Base-by-base conservation (phyloP, 2,329 filamentous ascomycete species). In the Thielaviopsis punctulata region DNA sequence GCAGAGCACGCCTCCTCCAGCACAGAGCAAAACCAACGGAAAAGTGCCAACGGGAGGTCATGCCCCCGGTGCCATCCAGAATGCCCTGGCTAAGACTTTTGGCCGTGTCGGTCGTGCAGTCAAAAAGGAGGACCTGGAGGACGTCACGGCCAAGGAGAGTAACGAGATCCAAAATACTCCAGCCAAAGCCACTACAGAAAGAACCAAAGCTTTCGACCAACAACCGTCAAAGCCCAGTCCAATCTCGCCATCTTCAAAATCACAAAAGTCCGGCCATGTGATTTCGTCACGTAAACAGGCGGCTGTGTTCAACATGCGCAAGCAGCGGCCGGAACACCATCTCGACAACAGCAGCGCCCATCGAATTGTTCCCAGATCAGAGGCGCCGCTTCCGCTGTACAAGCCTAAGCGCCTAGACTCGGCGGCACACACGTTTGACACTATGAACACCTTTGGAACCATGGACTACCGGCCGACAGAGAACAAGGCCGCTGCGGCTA, bases 291-390 rank as follows among this genome's bases (percentile, higher is more conserved):
- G 72, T 61, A 74, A 77, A 60, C 72, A 75, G 60, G 74, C 74
- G 62, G 74, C 75, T 54, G 63, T 76, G 53, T 79, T 79, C 60
- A 70, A 75, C 50, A 69, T 73, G 57, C 71, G 71, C 46, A 74
- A 69, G 61, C 73, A 66, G 49, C 70, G 75, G 2, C 76, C 76
- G 1, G 76, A 80, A 60, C 74, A 76, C 58, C 76, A 80, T 60
- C 68, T 73, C 44, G 70, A 68, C 53, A 62, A 59, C 52, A 65
- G 67, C 39, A 71, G 70, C 56, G 65, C 75, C 24, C 67, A 75
- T 56, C 70, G 66, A 58, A 73, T 68, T 57, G 44, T 30, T 15
- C 24, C 47, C 9, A 49, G 41, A 13, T 33, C 27, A 36, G 30
- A 36, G 7, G 30, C 30, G 13, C 30, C 30, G 2, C 30, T 36